Conservation (phyloP, 441 rosid genomes). For the Croton setiger region DNA sequence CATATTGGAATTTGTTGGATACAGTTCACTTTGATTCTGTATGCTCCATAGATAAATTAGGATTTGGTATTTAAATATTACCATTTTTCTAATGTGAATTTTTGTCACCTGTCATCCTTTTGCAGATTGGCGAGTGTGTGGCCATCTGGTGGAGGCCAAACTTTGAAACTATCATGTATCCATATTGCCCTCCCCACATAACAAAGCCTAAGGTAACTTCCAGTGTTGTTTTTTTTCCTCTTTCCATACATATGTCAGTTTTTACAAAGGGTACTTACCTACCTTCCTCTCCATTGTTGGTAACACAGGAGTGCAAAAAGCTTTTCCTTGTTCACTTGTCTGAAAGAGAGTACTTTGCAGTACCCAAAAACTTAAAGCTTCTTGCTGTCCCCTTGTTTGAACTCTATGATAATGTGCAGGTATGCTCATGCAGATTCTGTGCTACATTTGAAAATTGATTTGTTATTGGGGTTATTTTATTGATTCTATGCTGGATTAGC, state of each 20-base stretch:
- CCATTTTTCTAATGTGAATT: constrained; percentile 1
- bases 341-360: constrained; percentile 96
- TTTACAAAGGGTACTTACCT: constrained; percentile 9
- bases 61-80: background rate
- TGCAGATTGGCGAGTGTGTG: constrained; percentile 95
- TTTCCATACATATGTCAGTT: background rate
- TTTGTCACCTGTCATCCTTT: constrained; percentile 4
- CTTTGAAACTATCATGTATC: constrained; percentile 96
- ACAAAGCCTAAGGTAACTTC: constrained; percentile 81
- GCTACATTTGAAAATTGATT: background rate
- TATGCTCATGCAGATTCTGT: constrained; percentile 19
- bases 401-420: constrained; percentile 98
- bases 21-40: constrained; percentile 5
- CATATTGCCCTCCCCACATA: constrained; percentile 97
- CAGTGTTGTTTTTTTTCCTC: background rate
- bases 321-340: constrained; percentile 92
- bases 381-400: constrained; percentile 97
- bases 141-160: constrained; percentile 99
- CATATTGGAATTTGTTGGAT: constrained; percentile 1
- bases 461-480: background rate
- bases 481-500: background rate
- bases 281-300: constrained; percentile 7
- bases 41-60: background rate
- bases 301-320: constrained; percentile 91
- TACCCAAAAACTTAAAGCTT: constrained; percentile 94